Percentiles rank a stretch among this genome's conserved stretches.
Evolutionary conservation across 306 rosid species (phyloP).

Genomic region (Leucaena leucocephala): DNA sequence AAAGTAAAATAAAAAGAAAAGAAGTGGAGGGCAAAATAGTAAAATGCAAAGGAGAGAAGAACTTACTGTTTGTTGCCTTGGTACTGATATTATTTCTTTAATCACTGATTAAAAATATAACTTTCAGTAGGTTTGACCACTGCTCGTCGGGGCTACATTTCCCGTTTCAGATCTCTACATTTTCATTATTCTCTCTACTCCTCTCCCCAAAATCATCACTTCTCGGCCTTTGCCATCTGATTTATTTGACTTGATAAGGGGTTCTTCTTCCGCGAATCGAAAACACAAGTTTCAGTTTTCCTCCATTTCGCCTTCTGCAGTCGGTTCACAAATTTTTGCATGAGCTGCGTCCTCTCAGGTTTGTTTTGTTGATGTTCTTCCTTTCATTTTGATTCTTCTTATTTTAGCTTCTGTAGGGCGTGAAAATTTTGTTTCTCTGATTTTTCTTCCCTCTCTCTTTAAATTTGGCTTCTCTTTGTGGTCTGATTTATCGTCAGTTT

Average conservation of each 20-base stretch:
- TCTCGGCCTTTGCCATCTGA: constrained; percentile 38
- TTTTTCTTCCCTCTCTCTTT: background rate
- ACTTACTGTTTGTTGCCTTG: constrained; percentile 15
- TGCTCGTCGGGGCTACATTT: constrained; percentile 49
- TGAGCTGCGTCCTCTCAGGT: constrained; percentile 41
- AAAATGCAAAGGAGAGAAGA: background rate
- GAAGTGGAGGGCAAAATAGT: constrained; percentile 42
- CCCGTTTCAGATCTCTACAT: constrained; percentile 28
- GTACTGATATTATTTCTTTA: constrained; percentile 37
- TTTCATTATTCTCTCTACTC: constrained; percentile 21
- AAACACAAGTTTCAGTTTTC: constrained; percentile 35
- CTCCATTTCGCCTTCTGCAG: constrained; percentile 30
- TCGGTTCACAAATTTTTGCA: constrained; percentile 40
- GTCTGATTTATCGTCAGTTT: constrained; percentile 3
- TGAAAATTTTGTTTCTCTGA: constrained; percentile 2
- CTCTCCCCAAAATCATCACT: constrained; percentile 37
- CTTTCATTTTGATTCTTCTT: constrained; percentile 7
- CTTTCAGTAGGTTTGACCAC: constrained; percentile 56
- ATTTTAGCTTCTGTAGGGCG: background rate
- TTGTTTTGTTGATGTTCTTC: constrained; percentile 17
- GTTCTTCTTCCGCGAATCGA: constrained; percentile 32
- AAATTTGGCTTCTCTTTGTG: background rate
- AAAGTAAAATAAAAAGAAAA: background rate
- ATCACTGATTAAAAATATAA: constrained; percentile 35
- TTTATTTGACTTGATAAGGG: constrained; percentile 51